phyloP scores from a whole-genome alignment of 306 rosid genomes.

The Boehmeria nivea region DNA sequence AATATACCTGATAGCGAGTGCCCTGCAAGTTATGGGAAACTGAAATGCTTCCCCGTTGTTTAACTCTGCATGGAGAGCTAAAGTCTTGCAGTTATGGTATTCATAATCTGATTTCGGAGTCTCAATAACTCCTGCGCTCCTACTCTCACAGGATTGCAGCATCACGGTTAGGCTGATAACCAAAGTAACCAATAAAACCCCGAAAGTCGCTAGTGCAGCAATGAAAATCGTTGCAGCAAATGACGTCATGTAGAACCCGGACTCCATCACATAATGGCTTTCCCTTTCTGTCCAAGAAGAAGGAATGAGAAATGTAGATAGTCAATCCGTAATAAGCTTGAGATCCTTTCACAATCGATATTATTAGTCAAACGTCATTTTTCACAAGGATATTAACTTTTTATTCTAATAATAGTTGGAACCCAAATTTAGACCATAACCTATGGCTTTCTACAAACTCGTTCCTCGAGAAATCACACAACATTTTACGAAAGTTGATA shows the following conservation, averaged over 20 bases:
- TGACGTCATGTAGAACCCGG: slow-evolving; percentile 79
- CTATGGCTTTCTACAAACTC: no score
- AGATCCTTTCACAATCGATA: background rate
- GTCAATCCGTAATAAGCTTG: slow-evolving; percentile 1
- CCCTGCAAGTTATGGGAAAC: slow-evolving; percentile 52
- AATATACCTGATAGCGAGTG: slow-evolving; percentile 37
- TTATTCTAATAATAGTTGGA: no score
- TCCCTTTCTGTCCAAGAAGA: slow-evolving; percentile 42
- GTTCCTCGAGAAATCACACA: no score
- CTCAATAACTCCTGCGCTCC: slow-evolving; percentile 45
- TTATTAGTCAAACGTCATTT: no score
- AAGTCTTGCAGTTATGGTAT: slow-evolving; percentile 48
- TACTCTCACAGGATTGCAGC: slow-evolving; percentile 78
- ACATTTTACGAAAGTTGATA: no score
- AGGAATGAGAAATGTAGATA: slow-evolving; percentile 15
- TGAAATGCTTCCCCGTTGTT: slow-evolving; percentile 50
- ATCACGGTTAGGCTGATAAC: slow-evolving; percentile 55
- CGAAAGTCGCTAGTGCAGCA: slow-evolving; percentile 46
- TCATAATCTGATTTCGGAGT: slow-evolving; percentile 26
- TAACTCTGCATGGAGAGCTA: slow-evolving; percentile 52
- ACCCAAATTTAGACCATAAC: no score
- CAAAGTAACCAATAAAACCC: slow-evolving; percentile 54
- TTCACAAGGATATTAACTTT: no score
- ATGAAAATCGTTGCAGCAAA: slow-evolving; percentile 59
- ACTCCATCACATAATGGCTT: slow-evolving; percentile 50